Evolutionary conservation across 2,329 filamentous ascomycete genomes (phyloP), one percentile per base, ranked within the genome.

Genomic region (Botrytis galanthina): DNA sequence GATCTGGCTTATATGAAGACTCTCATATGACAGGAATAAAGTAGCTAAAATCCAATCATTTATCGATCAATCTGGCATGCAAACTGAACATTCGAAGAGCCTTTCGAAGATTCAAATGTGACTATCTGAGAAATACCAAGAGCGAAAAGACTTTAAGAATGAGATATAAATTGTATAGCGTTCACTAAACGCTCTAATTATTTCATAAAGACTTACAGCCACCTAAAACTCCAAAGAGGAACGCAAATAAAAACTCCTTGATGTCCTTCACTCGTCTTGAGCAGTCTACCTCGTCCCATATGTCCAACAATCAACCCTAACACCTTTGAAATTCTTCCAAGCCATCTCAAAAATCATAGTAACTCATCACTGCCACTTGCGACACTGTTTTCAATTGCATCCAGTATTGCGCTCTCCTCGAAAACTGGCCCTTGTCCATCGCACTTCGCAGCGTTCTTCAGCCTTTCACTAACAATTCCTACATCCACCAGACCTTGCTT

Each of bases 371-470:
- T 92, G 29, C 92, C 92, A 77, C 89, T 90, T 35, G 91, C 90
- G 44, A 92, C 91, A 79, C 94, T 95, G 78, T 92, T 88, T 81
- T 93, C 88, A 76, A 98, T 95, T 26, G 93, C 93, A 75, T 86
- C 84, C 61, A 90, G 82, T 26, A 98, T 91, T 62, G 89, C 88
- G 37, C 87, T 84, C 82, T 97, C 95, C 75, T 92, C 91, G 78
- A 97, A 97, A 59, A 96, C 94, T 3, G 95, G 95, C 0, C 95
- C 92, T 80, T 94, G 91, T 3, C 94, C 95, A 82, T 98, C 93
- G 81, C 94, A 97, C 79, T 91, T 89, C 29, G 93, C 93, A 78
- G 88, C 84, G 29, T 87, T 86, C 84, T 93, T 95, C 71, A 98
- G 84, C 20, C 90, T 86, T 79, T 96, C 92, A 81, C 92, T 94